Conservation (phyloP, 768 basidiomycete species). For the Collybiopsis confluens region DNA sequence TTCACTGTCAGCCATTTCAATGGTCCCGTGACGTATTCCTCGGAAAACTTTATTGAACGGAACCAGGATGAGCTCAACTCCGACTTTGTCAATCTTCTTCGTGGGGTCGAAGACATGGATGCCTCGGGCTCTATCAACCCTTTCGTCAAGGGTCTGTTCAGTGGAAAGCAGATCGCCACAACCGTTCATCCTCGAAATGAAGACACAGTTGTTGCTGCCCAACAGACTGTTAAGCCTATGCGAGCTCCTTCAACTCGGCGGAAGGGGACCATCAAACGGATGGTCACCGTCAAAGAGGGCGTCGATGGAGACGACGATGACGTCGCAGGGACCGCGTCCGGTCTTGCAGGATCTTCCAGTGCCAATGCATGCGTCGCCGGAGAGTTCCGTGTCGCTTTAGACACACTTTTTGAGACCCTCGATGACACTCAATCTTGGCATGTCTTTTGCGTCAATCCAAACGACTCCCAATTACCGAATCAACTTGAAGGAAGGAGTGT, state of each 20-base stretch:
- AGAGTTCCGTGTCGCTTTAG: constrained; percentile 81
- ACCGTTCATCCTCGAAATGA: constrained; percentile 90
- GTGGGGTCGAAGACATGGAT: constrained; percentile 65
- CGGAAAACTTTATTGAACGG: constrained; percentile 84
- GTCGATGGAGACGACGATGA: constrained; percentile 34
- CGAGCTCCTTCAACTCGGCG: constrained; percentile 86
- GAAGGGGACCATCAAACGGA: constrained; percentile 67
- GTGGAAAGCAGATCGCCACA: constrained; percentile 83
- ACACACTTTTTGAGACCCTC: constrained; percentile 82
- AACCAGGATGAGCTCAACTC: constrained; percentile 89
- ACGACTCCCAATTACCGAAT: constrained; percentile 91
- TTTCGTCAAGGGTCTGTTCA: constrained; percentile 89
- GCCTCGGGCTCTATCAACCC: constrained; percentile 81
- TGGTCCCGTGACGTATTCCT: constrained; percentile 87
- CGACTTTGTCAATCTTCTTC: constrained; percentile 86
- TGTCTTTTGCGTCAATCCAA: constrained; percentile 90
- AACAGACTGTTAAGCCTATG: constrained; percentile 93
- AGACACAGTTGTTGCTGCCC: constrained; percentile 92
- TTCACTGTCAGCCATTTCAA: constrained; percentile 94
- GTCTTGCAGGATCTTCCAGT: constrained; percentile 25
- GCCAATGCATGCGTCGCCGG: constrained; percentile 71
- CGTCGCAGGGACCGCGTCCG: constrained; percentile 18
- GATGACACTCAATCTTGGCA: constrained; percentile 90
- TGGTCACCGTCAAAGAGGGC: constrained; percentile 47
- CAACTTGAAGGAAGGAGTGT: constrained; percentile 90